Conservation (phyloP, 441 rosid genomes). For the Croton laevigatus region DNA sequence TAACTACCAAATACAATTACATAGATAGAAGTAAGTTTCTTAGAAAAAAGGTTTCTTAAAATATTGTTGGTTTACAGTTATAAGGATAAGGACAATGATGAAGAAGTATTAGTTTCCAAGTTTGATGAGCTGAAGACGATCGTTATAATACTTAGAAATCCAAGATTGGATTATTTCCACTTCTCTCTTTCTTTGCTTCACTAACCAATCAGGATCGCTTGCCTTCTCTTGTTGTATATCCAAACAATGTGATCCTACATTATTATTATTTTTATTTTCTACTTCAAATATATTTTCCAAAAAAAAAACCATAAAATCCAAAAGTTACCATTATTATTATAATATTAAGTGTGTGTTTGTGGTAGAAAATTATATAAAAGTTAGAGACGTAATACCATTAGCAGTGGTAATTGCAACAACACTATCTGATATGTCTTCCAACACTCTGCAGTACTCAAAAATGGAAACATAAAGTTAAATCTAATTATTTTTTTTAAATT, state of each 20-base stretch:
- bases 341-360: background rate
- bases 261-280: no score
- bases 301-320: no score
- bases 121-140: slow-evolving; percentile 15
- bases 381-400: slow-evolving; percentile 33
- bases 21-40: no score
- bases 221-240: slow-evolving; percentile 16
- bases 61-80: no score
- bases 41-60: no score
- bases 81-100: no score
- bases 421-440: slow-evolving; percentile 53
- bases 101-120: background rate
- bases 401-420: slow-evolving; percentile 38
- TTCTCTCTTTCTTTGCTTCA: slow-evolving; percentile 10
- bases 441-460: slow-evolving; percentile 33
- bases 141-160: slow-evolving; percentile 1
- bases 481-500: background rate
- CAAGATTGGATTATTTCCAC: background rate
- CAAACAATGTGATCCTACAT: slow-evolving; percentile 24
- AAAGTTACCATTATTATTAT: no score
- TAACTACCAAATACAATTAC: no score
- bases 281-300: no score
- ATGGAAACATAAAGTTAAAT: background rate
- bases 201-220: slow-evolving; percentile 23
- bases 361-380: no score